These are phyloP conservation scores for Papiliotrema nemorosa DNA, from an alignment of 1,284 basidiomycete species.

Conservation along the genomic window DNA sequence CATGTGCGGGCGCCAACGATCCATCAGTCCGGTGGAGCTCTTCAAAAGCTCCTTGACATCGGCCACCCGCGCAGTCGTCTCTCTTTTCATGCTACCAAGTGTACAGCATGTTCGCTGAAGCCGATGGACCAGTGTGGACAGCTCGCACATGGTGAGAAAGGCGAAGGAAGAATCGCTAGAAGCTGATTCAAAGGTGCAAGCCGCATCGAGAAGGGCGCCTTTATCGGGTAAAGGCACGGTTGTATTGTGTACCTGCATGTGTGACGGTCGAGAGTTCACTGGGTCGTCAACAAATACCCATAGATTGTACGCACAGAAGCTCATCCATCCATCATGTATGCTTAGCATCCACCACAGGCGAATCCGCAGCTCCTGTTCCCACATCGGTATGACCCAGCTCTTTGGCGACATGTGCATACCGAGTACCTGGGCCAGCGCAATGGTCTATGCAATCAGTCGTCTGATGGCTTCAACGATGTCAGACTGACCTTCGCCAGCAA, in stretches of 20 bases:
- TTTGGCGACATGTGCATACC: slow-evolving; percentile 26
- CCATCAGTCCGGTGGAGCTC: slow-evolving; percentile 14
- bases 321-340: slow-evolving; percentile 34
- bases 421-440: slow-evolving; percentile 31
- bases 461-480: neutral
- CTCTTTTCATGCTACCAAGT: slow-evolving; percentile 13
- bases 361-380: slow-evolving; percentile 23
- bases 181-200: slow-evolving; percentile 7
- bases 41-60: slow-evolving; percentile 15
- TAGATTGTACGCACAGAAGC: slow-evolving; percentile 12
- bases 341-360: slow-evolving; percentile 29
- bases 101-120: slow-evolving; percentile 24
- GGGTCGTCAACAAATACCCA: neutral
- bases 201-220: slow-evolving; percentile 13
- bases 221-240: slow-evolving; percentile 13
- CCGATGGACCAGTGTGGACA: slow-evolving; percentile 19
- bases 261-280: slow-evolving; percentile 36
- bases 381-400: slow-evolving; percentile 23
- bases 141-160: slow-evolving; percentile 24
- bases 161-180: slow-evolving; percentile 18
- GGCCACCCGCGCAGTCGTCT: slow-evolving; percentile 6
- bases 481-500: slow-evolving; percentile 26
- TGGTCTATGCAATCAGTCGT: slow-evolving; percentile 11
- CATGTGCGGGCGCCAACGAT: slow-evolving; percentile 11
- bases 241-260: slow-evolving; percentile 22